These are phyloP conservation scores for Balakata baccata DNA, from an alignment of 345 rosid species.

Conservation along the genomic window DNA sequence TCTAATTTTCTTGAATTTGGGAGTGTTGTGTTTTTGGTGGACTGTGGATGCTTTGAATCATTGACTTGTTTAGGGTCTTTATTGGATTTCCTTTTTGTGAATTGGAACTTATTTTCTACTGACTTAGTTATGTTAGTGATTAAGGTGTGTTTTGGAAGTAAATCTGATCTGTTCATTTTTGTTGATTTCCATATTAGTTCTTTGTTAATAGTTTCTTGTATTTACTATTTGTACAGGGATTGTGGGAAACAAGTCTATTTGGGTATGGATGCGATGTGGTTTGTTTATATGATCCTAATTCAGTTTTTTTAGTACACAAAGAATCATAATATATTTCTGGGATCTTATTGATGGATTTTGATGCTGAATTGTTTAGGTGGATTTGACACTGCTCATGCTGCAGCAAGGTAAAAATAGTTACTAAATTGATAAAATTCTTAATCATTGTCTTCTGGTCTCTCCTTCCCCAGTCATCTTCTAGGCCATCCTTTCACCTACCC, in stretches of 20 bases:
- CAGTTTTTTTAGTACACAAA: neutral
- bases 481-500: too few species aligned
- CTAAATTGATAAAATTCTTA: neutral
- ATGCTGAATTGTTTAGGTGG: slow-evolving; percentile 57
- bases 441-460: too few species aligned
- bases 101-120: neutral
- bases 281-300: slow-evolving; percentile 9
- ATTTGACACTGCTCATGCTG: slow-evolving; percentile 94
- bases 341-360: neutral
- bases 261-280: slow-evolving; percentile 46
- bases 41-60: neutral
- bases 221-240: slow-evolving; percentile 54
- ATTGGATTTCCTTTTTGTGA: neutral
- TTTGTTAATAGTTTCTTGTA: neutral
- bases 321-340: neutral
- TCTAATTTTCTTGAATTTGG: neutral
- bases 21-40: neutral
- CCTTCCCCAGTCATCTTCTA: too few species aligned
- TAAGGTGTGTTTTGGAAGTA: neutral
- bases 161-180: neutral
- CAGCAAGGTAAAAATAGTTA: slow-evolving; percentile 60
- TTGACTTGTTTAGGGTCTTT: neutral
- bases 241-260: slow-evolving; percentile 93
- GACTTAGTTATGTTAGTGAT: neutral
- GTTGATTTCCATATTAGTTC: neutral